These are phyloP conservation scores for Gossypioides kirkii DNA, from an alignment of 345 rosid genomes.

Conservation along the genomic window DNA sequence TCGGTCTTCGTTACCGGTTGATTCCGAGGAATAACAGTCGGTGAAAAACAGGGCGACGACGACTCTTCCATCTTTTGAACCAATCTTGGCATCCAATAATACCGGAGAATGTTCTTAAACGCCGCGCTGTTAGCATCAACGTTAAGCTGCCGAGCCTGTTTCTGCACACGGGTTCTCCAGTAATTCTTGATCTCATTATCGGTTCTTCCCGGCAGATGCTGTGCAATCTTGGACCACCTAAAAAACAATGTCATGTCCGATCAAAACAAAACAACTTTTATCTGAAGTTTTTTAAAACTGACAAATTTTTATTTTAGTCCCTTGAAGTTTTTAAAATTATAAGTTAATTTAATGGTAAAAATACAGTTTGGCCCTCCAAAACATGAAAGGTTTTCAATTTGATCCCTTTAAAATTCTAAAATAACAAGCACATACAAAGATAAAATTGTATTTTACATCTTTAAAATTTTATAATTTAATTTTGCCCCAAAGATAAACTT, in stretches of 20 bases:
- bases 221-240: conserved; percentile 77
- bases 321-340: too few species aligned
- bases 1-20: not conserved
- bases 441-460: too few species aligned
- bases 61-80: conserved; percentile 35
- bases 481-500: not conserved
- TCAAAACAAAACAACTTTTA: not conserved
- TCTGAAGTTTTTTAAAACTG: too few species aligned
- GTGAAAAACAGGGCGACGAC: conserved; percentile 10
- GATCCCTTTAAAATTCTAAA: too few species aligned
- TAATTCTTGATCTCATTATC: conserved; percentile 76
- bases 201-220: conserved; percentile 67
- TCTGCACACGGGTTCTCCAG: conserved; percentile 73
- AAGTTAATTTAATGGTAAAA: too few species aligned
- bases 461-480: too few species aligned
- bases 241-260: not conserved
- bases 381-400: too few species aligned
- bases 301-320: too few species aligned
- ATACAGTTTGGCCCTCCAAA: too few species aligned
- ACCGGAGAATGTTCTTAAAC: conserved; percentile 43
- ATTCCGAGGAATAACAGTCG: not conserved
- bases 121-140: conserved; percentile 52
- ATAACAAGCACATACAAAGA: not conserved
- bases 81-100: conserved; percentile 55
- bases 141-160: conserved; percentile 55